Conservation (phyloP, 768 basidiomycete species). For the Lactarius deliciosus region DNA sequence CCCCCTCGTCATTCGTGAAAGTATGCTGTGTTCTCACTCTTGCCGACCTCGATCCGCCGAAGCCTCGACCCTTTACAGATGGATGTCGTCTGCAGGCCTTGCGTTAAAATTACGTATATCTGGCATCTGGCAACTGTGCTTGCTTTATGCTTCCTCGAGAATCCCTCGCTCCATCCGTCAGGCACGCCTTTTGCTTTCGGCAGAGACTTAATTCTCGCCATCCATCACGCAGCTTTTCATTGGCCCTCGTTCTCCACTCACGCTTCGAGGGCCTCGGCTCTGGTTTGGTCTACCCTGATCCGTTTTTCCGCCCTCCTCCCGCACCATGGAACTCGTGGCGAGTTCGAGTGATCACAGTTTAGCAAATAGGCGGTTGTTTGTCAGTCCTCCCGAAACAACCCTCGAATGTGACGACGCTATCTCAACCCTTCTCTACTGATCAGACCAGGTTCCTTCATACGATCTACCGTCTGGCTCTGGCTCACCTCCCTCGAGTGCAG, state of each 20-base stretch:
- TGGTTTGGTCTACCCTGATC: slow-evolving; percentile 12
- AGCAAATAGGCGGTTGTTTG: slow-evolving; percentile 12
- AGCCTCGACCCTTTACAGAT: slow-evolving; percentile 11
- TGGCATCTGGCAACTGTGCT: slow-evolving; percentile 17
- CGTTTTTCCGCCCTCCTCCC: slow-evolving; percentile 25
- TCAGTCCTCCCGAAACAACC: slow-evolving; percentile 7
- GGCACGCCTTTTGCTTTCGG: slow-evolving; percentile 22
- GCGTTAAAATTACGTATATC: slow-evolving; percentile 24
- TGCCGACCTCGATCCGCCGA: slow-evolving; percentile 15
- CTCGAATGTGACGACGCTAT: slow-evolving; percentile 24
- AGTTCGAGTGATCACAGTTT: slow-evolving; percentile 26
- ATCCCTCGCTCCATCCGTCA: slow-evolving; percentile 4
- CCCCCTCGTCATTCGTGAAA: slow-evolving; percentile 2
- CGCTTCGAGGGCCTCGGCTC: slow-evolving; percentile 29
- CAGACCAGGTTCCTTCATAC: slow-evolving; percentile 23
- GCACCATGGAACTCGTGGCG: slow-evolving; percentile 20
- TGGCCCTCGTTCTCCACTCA: slow-evolving; percentile 19
- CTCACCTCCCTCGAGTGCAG: slow-evolving; percentile 13
- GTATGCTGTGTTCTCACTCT: slow-evolving; percentile 11
- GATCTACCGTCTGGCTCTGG: slow-evolving; percentile 4
- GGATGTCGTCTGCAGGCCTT: slow-evolving; percentile 1
- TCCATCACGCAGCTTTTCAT: slow-evolving; percentile 17
- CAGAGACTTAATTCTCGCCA: slow-evolving; percentile 18
- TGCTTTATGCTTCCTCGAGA: slow-evolving; percentile 16
- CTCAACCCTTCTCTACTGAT: slow-evolving; percentile 21